Conservation (phyloP, 495 filamentous ascomycete genomes). For the Penicillium verhagenii region DNA sequence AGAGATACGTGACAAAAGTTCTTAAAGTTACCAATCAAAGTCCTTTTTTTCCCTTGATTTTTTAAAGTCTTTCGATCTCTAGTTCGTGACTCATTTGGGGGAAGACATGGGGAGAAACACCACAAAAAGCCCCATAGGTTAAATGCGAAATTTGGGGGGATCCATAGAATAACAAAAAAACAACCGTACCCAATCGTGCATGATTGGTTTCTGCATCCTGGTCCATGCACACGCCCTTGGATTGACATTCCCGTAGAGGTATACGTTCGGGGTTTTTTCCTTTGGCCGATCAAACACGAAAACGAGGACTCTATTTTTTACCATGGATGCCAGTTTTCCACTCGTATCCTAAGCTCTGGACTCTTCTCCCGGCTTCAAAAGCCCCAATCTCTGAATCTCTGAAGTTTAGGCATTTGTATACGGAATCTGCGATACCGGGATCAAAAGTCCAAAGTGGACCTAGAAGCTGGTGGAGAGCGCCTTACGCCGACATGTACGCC, state of each 20-base stretch:
- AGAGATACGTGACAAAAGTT: too few relatives aligned
- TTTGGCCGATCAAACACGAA: not conserved
- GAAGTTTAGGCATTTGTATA: not conserved
- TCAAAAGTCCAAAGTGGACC: not conserved
- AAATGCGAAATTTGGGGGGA: not conserved
- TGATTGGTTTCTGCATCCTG: conserved; percentile 1
- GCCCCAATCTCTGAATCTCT: not conserved
- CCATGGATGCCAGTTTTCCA: not conserved
- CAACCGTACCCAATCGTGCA: not conserved
- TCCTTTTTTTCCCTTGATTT: too few relatives aligned
- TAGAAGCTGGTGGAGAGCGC: conserved; percentile 20
- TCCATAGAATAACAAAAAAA: not conserved
- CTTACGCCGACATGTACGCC: conserved; percentile 28
- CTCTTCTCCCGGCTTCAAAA: too few relatives aligned
- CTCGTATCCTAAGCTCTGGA: not conserved
- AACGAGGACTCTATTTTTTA: not conserved
- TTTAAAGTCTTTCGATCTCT: not conserved
- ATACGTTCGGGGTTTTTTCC: not conserved
- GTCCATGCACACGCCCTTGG: conserved; percentile 26
- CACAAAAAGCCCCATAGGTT: too few relatives aligned
- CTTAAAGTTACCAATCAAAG: not conserved
- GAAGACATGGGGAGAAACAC: not conserved
- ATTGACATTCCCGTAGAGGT: conserved; percentile 23
- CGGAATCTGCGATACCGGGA: not conserved
- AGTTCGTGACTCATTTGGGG: not conserved